Conservation (phyloP, 257 asterid genomes). For the Gentiana dahurica region DNA sequence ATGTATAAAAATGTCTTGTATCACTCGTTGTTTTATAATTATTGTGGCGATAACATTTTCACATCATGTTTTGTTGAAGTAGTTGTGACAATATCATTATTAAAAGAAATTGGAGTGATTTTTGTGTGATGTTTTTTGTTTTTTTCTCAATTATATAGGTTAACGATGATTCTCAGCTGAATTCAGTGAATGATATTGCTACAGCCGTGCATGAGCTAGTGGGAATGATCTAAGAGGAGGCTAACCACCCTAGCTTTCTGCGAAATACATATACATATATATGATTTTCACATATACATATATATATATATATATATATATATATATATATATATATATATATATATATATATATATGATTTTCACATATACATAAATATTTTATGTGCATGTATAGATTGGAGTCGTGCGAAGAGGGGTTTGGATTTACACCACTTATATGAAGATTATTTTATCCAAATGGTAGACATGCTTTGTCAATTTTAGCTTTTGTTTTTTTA, state of each 20-base stretch:
- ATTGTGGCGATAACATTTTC: too few relatives aligned
- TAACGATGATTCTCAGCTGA: constrained; percentile 52
- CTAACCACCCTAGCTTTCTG: constrained; percentile 11
- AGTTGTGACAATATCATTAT: too few relatives aligned
- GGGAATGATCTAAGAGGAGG: constrained; percentile 45
- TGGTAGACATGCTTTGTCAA: not conserved
- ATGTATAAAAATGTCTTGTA: too few relatives aligned
- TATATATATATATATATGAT: not conserved
- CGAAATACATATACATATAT: too few relatives aligned
- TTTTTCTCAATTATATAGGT: constrained; percentile 26
- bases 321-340: not conserved
- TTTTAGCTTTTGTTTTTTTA: not conserved
- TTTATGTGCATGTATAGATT: not conserved
- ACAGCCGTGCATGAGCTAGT: constrained; percentile 54
- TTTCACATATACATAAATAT: not conserved
- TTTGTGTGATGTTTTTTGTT: not conserved
- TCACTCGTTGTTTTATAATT: too few relatives aligned
- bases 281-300: too few relatives aligned
- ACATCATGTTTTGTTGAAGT: too few relatives aligned
- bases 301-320: not conserved
- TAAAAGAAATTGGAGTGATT: too few relatives aligned
- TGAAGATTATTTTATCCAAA: not conserved
- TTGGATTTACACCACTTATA: not conserved
- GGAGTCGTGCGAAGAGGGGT: not conserved
- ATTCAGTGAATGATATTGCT: constrained; percentile 61